Percentiles rank a stretch among this genome's conserved stretches.
Conservation (phyloP, 1,284 basidiomycete species). For the Blastosporella zonata region DNA sequence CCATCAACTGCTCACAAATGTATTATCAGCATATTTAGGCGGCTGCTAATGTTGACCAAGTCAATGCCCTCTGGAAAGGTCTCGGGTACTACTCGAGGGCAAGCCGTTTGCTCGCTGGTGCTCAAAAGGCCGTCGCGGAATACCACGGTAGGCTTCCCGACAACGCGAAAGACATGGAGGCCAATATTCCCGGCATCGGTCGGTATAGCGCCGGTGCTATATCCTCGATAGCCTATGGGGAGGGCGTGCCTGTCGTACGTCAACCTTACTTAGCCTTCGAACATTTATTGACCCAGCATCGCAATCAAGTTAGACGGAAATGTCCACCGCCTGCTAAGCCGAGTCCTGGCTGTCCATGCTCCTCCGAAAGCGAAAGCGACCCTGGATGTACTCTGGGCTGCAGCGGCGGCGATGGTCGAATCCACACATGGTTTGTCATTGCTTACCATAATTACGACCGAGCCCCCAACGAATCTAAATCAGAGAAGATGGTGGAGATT, state of each 20-base stretch:
- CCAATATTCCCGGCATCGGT: constrained; percentile 86
- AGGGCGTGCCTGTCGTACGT: constrained; percentile 79
- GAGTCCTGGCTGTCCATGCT: constrained; percentile 80
- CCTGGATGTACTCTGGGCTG: constrained; percentile 80
- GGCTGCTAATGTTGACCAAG: constrained; percentile 73
- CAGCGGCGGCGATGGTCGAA: constrained; percentile 68
- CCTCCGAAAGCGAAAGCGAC: constrained; percentile 76
- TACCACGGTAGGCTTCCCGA: constrained; percentile 74
- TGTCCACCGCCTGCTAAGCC: constrained; percentile 79
- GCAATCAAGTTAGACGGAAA: constrained; percentile 81
- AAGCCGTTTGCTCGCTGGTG: constrained; percentile 72
- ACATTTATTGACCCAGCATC: constrained; percentile 1
- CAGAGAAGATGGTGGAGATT: not conserved
- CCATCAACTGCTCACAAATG: not conserved
- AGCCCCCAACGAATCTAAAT: not conserved
- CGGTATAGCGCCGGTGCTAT: constrained; percentile 91
- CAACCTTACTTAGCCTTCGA: not conserved
- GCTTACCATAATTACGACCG: not conserved
- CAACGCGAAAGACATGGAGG: constrained; percentile 79
- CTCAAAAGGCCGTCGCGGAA: constrained; percentile 71
- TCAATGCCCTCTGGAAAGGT: constrained; percentile 88
- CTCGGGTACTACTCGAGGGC: constrained; percentile 92
- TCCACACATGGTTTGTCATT: constrained; percentile 20
- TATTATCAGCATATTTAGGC: constrained; percentile 42
- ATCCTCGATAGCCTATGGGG: constrained; percentile 85